These are phyloP conservation scores for Populus alba DNA, from an alignment of 345 rosid genomes.

Conservation along the genomic window DNA sequence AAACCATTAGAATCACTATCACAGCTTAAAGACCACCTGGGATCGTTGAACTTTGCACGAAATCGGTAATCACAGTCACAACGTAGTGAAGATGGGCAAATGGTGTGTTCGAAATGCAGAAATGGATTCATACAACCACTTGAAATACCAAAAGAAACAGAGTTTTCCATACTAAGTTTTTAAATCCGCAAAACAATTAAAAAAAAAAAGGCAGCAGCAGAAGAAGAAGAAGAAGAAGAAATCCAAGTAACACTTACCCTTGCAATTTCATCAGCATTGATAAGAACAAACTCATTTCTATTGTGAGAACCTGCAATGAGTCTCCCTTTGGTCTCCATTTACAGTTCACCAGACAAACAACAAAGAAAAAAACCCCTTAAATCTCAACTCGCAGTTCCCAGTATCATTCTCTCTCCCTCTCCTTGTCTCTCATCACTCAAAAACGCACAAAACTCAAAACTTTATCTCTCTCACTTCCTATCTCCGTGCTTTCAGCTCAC, in stretches of 20 bases:
- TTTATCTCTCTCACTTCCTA: conserved; percentile 7
- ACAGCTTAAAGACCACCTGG: neutral
- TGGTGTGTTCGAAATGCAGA: neutral
- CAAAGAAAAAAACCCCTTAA: neutral
- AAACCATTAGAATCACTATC: neutral
- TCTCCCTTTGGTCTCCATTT: conserved; percentile 70
- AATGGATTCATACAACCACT: neutral
- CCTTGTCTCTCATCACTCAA: conserved; percentile 20
- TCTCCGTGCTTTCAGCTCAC: neutral
- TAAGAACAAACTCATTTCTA: conserved; percentile 81
- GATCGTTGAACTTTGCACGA: neutral
- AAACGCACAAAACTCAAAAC: conserved; percentile 16
- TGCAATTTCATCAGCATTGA: conserved; percentile 71
- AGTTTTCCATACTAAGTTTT: neutral
- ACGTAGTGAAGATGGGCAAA: neutral
- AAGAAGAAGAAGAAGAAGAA: neutral
- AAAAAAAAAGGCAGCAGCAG: neutral
- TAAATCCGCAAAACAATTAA: neutral
- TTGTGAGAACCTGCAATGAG: conserved; percentile 93
- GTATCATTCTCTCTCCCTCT: neutral
- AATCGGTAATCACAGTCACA: neutral
- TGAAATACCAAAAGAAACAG: neutral
- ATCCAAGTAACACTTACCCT: conserved; percentile 44
- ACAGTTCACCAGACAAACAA: neutral
- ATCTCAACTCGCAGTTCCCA: conserved; percentile 8